Percentiles rank a stretch among this genome's conserved stretches.
These are phyloP conservation scores for Diaporthe ampelina DNA, from an alignment of 2,329 filamentous ascomycete species.

Conservation along the genomic window DNA sequence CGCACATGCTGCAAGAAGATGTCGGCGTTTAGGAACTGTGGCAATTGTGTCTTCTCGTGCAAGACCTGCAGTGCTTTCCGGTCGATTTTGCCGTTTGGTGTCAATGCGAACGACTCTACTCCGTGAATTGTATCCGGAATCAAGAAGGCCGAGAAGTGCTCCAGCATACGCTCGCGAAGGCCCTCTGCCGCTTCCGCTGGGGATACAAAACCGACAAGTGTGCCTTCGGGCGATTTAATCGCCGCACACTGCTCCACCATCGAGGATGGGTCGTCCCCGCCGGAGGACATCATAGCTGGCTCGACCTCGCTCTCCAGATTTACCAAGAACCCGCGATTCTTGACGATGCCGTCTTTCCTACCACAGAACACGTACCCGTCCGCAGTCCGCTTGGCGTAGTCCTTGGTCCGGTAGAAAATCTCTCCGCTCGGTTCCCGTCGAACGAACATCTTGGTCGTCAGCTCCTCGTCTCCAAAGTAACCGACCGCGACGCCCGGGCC, in stretches of 20 bases:
- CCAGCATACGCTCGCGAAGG: not conserved
- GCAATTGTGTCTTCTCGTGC: slow-evolving; percentile 10
- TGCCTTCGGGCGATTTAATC: slow-evolving; percentile 42
- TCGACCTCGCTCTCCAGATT: slow-evolving; percentile 52
- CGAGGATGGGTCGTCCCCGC: not conserved
- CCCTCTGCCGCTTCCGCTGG: slow-evolving; percentile 4
- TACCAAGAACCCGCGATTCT: slow-evolving; percentile 53
- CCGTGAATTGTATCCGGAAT: not conserved
- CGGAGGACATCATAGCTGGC: slow-evolving; percentile 42
- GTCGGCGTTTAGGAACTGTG: not conserved
- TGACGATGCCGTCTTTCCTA: slow-evolving; percentile 49
- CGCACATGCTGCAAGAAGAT: slow-evolving; percentile 8
- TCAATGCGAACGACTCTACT: not conserved
- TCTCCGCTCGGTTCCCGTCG: not conserved
- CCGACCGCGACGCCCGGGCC: slow-evolving; percentile 6
- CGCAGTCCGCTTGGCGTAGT: slow-evolving; percentile 5
- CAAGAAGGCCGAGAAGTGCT: slow-evolving; percentile 3
- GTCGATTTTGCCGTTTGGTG: slow-evolving; percentile 18
- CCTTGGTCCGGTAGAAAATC: slow-evolving; percentile 33
- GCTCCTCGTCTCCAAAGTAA: not conserved
- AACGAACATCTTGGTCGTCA: not conserved
- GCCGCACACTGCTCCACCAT: slow-evolving; percentile 35
- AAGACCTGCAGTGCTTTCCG: not conserved
- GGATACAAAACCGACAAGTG: slow-evolving; percentile 43
- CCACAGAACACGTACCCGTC: slow-evolving; percentile 47